Evolutionary conservation across 1,284 basidiomycete genomes (phyloP), one percentile per base, ranked within the genome.

Genomic region (Trametes sp.): DNA sequence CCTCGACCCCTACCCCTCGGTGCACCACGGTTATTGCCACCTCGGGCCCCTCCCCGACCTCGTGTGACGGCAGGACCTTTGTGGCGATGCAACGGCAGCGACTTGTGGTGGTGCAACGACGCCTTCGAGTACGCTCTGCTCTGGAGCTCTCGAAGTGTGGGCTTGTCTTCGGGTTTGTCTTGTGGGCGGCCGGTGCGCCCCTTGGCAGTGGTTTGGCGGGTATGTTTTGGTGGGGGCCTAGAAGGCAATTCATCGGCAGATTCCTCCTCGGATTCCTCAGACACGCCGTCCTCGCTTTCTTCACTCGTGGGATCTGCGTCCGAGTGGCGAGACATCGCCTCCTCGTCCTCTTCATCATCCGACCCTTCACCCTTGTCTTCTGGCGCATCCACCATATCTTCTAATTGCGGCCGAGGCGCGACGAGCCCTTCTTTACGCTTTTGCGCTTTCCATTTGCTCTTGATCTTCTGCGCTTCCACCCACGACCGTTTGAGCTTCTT

Each of bases 371-470:
- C 59, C 35, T 65, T 54, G 51, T 68, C 64, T 28, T 58, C 62
- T 14, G 63, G 56, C 42, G 33, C 50, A 29, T 64, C 64, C 23
- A 42, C 55, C 26, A 63, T 52, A 29, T 69, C 55, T 23, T 65
- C 62, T 31, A 67, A 57, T 45, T 67, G 64, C 44, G 59, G 53
- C 21, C 69, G 66, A 24, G 63, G 55, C 8, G 72, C 67, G 54
- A 69, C 59, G 24, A 82, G 68, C 33, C 81, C 85, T 68, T 89
- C 83, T 70, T 84, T 87, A 59, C 82, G 84, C 73, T 90, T 92
- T 74, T 92, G 83, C n/a, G 84, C 83, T 65, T 82, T 89, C 90
- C 92, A 93, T 79, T 88, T 84, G 70, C 83, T 86, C 70, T 89
- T 90, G 62, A 93, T 84, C 75, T 93, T 93, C 63, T 84, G 82